Evolutionary conservation across 805 yeast species (phyloP).

Genomic region (Wickerhamomyces queroliae): DNA sequence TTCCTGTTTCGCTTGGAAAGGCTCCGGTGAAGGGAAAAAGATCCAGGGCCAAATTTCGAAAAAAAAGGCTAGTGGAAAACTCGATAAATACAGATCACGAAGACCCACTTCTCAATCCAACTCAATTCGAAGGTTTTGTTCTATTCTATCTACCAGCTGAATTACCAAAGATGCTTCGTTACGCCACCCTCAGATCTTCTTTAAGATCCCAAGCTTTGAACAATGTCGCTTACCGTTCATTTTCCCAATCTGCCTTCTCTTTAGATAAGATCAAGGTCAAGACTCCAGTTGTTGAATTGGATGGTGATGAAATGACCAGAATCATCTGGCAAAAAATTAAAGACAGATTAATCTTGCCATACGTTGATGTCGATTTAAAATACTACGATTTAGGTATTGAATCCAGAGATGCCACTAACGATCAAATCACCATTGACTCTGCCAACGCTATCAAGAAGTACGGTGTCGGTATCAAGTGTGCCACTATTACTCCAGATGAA

Average conservation of each 20-base stretch:
- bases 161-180: constrained; percentile 18
- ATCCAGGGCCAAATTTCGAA: constrained; percentile 1
- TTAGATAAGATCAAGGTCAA: constrained; percentile 61
- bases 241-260: constrained; percentile 20
- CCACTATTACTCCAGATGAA: constrained; percentile 83
- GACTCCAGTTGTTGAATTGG: constrained; percentile 71
- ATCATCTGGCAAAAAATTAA: constrained; percentile 78
- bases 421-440: constrained; percentile 70
- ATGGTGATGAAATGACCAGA: constrained; percentile 86
- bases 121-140: no score
- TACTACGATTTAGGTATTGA: constrained; percentile 70
- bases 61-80: no score
- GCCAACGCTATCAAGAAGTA: constrained; percentile 69
- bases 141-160: no score
- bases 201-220: background rate
- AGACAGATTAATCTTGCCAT: constrained; percentile 60
- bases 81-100: no score
- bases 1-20: background rate
- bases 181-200: constrained; percentile 9
- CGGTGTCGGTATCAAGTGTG: constrained; percentile 82
- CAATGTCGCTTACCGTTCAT: constrained; percentile 8
- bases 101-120: no score
- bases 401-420: constrained; percentile 65
- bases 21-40: background rate
- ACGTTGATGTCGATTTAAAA: constrained; percentile 65